Evolutionary conservation across 164 flowering plant species (phyloP), one percentile per base, ranked within the genome.

Genomic region (Liriodendron chinense): DNA sequence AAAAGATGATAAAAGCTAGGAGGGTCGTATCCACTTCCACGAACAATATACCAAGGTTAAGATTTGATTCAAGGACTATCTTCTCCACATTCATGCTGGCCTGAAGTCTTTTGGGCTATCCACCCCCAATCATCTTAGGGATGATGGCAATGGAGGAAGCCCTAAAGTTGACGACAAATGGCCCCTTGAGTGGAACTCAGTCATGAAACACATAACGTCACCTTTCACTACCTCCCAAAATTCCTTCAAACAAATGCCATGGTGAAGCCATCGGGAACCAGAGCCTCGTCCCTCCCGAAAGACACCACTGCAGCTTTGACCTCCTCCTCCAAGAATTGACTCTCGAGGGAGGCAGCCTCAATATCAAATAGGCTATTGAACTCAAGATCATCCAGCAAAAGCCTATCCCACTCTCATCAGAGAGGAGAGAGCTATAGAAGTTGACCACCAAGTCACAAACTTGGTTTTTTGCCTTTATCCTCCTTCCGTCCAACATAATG

Each of bases 231-330:
- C n/a, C n/a, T n/a, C 22, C 68, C 34, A 22, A 65, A 65, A 65
- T n/a, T 26, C 18, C 22, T 65, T n/a, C 23, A 65, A 65, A 24
- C n/a, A n/a, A 65, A 65, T 18, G 68, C 68, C 68, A 65, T 65
- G 22, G 68, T n/a, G 68, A 65, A 65, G 23, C 68, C 68, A 65
- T 65, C 68, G 22, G 18, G 68, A 16, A 12, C 22, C 22, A 10
- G 68, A 24, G 68, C 68, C 22, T 65, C 22, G 22, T 65, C 68
- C 34, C 25, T 65, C 12, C 14, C 68, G 18, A 23, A 22, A 22
- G 12, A 12, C 5, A 65, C 12, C 12, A 65, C 34, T 13, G 22
- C 34, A 10, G 3, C 57, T 50, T 50, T 50, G 14, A 50, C 57
- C 57, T 50, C 57, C 8, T 1, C 14, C 57, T 50, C 14, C 57